Conservation (phyloP, 2,329 filamentous ascomycete genomes). For the Emmonsia crescens region DNA sequence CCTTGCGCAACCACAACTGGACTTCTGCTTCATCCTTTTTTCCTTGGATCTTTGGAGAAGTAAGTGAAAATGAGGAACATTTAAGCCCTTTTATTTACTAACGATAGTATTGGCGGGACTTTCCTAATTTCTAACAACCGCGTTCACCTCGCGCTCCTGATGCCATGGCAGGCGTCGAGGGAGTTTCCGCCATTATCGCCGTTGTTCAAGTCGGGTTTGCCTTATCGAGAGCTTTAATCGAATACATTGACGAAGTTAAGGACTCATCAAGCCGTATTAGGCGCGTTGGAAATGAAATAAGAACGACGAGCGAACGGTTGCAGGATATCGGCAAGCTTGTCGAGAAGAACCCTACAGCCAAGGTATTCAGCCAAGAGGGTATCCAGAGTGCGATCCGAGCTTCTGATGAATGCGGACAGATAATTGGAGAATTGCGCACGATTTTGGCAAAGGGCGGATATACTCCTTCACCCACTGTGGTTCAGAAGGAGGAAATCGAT, state of each 20-base stretch:
- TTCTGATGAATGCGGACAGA: slow-evolving; percentile 7
- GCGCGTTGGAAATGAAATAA: slow-evolving; percentile 7
- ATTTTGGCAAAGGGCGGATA: slow-evolving; percentile 7
- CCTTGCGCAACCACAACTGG: background rate
- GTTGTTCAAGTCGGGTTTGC: slow-evolving; percentile 12
- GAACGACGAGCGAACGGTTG: slow-evolving; percentile 8
- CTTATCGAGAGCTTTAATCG: slow-evolving; percentile 14
- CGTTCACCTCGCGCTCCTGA: background rate
- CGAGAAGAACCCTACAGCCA: slow-evolving; percentile 2
- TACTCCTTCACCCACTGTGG: background rate
- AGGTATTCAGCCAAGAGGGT: slow-evolving; percentile 7
- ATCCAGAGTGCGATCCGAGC: slow-evolving; percentile 10
- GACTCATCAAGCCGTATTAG: slow-evolving; percentile 6
- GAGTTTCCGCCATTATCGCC: slow-evolving; percentile 10
- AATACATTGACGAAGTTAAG: slow-evolving; percentile 10
- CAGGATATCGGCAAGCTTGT: slow-evolving; percentile 10
- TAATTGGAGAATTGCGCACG: slow-evolving; percentile 6
- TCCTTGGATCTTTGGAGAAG: background rate
- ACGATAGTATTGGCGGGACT: background rate
- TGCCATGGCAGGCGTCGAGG: slow-evolving; percentile 10
- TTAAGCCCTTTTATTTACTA: background rate
- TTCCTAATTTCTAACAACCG: background rate
- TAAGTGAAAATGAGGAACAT: background rate
- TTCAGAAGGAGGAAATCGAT: slow-evolving; percentile 7
- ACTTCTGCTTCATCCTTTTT: background rate